Evolutionary conservation across 139 green algal genomes (phyloP).

Genomic region (Haematococcus lacustris): DNA sequence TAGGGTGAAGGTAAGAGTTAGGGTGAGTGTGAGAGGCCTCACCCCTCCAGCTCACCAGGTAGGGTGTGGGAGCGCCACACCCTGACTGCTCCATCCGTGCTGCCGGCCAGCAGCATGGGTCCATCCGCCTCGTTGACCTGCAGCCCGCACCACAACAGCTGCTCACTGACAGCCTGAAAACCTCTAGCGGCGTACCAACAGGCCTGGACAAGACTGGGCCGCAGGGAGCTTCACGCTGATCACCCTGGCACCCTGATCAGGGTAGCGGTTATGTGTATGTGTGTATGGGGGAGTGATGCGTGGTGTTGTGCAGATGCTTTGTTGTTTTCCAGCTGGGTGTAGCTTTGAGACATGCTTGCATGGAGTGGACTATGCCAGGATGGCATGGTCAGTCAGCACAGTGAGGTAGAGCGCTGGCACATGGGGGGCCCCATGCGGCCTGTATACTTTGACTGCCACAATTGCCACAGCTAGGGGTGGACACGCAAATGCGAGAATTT

Average conservation of each 20-base stretch:
- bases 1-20: not conserved
- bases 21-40: not conserved
- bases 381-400: no score
- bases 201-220: not conserved
- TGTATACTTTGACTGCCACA: no score
- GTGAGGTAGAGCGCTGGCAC: no score
- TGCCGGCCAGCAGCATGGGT: constrained; percentile 59
- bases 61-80: constrained; percentile 65
- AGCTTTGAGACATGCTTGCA: no score
- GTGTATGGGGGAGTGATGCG: not conserved
- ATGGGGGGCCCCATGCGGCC: no score
- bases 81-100: constrained; percentile 59
- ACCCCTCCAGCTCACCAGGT: not conserved
- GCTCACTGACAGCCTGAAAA: not conserved
- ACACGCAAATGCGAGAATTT: no score
- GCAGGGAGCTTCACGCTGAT: not conserved
- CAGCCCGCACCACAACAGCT: constrained; percentile 20
- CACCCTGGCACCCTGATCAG: not conserved
- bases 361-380: no score
- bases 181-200: no score
- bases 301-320: no score
- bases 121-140: constrained; percentile 72
- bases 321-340: no score
- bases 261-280: not conserved
- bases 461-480: no score